These are phyloP conservation scores for Calocera cornea DNA, from an alignment of 768 basidiomycete species.

Conservation along the genomic window DNA sequence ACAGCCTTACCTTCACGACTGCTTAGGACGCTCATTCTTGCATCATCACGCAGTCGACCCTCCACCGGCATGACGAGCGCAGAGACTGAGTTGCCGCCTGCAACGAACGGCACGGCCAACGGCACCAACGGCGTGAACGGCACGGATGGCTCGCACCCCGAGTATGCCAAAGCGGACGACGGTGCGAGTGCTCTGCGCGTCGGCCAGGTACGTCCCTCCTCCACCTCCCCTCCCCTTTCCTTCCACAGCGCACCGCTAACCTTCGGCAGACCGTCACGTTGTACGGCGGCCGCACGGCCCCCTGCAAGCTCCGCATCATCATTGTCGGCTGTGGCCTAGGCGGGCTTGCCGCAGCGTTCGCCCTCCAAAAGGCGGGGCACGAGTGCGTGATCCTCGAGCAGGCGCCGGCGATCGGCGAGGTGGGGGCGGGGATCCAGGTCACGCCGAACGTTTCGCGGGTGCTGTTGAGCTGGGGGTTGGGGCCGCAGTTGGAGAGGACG, in stretches of 20 bases:
- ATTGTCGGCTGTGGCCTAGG: conserved; percentile 43
- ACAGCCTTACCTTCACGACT: no score
- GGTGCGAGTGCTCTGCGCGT: background rate
- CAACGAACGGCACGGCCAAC: no score
- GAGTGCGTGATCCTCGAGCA: conserved; percentile 45
- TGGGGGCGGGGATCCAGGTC: conserved; percentile 37
- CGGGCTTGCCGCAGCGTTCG: conserved; percentile 43
- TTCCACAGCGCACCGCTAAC: background rate
- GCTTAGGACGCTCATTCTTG: no score
- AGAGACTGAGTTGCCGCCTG: no score
- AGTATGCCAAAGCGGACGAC: background rate
- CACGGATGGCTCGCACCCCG: background rate
- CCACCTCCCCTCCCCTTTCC: background rate
- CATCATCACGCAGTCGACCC: no score
- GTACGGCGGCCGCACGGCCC: conserved; percentile 20
- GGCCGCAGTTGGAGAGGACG: conserved; percentile 29
- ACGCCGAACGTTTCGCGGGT: conserved; percentile 48
- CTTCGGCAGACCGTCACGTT: background rate
- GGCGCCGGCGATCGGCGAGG: conserved; percentile 27
- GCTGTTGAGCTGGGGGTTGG: conserved; percentile 42
- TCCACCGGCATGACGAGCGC: no score
- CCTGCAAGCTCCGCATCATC: conserved; percentile 30
- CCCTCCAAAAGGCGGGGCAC: conserved; percentile 45
- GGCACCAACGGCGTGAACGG: no score
- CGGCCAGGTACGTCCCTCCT: background rate